These are phyloP conservation scores for Neonectria coccinea DNA, from an alignment of 2,329 filamentous ascomycete genomes.

Conservation along the genomic window DNA sequence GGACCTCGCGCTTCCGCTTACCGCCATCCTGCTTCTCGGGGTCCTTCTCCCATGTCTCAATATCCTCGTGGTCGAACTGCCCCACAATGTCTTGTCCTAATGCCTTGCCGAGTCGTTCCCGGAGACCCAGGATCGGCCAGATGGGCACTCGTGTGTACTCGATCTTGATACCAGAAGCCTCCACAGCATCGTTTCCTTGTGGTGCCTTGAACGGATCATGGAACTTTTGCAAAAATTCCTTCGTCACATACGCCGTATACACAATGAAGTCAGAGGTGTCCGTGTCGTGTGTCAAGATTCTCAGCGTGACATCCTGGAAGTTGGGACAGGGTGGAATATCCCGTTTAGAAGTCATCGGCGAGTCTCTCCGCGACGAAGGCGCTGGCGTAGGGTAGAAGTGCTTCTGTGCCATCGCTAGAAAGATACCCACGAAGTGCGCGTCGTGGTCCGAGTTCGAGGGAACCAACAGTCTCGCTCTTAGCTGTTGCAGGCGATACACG, in stretches of 20 bases:
- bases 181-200: slow-evolving; percentile 37
- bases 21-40: slow-evolving; percentile 48
- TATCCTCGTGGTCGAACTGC: slow-evolving; percentile 51
- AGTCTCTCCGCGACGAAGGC: slow-evolving; percentile 39
- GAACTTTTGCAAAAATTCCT: slow-evolving; percentile 63
- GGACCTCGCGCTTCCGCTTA: slow-evolving; percentile 52
- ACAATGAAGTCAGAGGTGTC: slow-evolving; percentile 63
- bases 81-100: slow-evolving; percentile 65
- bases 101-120: slow-evolving; percentile 66
- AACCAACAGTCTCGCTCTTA: slow-evolving; percentile 60
- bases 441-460: slow-evolving; percentile 64
- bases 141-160: slow-evolving; percentile 62
- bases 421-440: slow-evolving; percentile 62
- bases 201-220: slow-evolving; percentile 59
- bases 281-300: slow-evolving; percentile 64
- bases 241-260: slow-evolving; percentile 63
- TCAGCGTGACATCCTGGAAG: slow-evolving; percentile 62
- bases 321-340: slow-evolving; percentile 44
- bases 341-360: slow-evolving; percentile 41
- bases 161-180: slow-evolving; percentile 56
- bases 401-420: slow-evolving; percentile 68
- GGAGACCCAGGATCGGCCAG: slow-evolving; percentile 67
- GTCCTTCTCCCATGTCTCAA: slow-evolving; percentile 60
- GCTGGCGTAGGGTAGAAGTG: slow-evolving; percentile 58
- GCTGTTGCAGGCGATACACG: slow-evolving; percentile 60